These are phyloP conservation scores for Aspergillus jensenii DNA, from an alignment of 2,329 filamentous ascomycete species.

Conservation along the genomic window DNA sequence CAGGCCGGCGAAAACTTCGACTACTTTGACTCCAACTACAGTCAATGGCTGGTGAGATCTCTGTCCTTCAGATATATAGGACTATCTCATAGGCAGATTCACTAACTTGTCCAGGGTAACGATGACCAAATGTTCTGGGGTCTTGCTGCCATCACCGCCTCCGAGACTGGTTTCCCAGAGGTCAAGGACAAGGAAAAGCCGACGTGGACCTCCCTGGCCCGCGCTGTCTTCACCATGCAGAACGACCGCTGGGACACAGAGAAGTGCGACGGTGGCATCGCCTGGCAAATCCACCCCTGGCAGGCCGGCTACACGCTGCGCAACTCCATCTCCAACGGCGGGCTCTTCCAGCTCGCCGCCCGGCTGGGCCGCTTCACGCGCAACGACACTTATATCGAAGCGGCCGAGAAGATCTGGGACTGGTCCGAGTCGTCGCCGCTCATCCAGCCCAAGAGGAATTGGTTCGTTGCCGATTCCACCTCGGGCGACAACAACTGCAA, in stretches of 20 bases:
- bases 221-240: conserved; percentile 76
- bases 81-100: background rate
- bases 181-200: conserved; percentile 62
- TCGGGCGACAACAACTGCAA: conserved; percentile 37
- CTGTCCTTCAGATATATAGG: background rate
- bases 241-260: conserved; percentile 64
- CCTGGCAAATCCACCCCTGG: conserved; percentile 78
- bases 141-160: conserved; percentile 71
- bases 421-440: conserved; percentile 53
- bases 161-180: conserved; percentile 71
- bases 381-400: conserved; percentile 72
- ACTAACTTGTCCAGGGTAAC: conserved; percentile 34
- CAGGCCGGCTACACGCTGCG: conserved; percentile 65
- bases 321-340: conserved; percentile 56
- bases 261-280: conserved; percentile 70
- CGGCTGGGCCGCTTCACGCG: conserved; percentile 75
- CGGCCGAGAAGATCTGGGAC: conserved; percentile 65
- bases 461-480: conserved; percentile 14
- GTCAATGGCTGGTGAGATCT: conserved; percentile 25
- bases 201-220: conserved; percentile 71
- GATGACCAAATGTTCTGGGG: conserved; percentile 73
- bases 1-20: conserved; percentile 70
- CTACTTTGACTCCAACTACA: conserved; percentile 66
- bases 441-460: conserved; percentile 44
- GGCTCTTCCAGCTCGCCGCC: conserved; percentile 56